phyloP scores from a whole-genome alignment of 371 early-diverging fungal genomes.

The Mortierella sp. region DNA sequence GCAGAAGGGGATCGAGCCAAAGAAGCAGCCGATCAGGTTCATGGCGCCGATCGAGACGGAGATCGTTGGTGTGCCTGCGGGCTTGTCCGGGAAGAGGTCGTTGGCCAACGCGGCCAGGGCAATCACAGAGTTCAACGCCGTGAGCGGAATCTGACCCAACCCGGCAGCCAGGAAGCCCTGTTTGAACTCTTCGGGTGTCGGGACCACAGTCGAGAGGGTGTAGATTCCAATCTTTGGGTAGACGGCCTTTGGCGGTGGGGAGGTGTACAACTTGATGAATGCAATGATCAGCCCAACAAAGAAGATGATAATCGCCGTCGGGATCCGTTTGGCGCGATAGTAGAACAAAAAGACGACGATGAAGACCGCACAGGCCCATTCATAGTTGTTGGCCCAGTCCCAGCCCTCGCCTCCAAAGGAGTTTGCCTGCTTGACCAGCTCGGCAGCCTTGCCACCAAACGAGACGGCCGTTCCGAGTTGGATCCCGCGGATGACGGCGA shows the following conservation, averaged over 20 bases:
- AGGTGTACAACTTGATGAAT: slow-evolving; percentile 56
- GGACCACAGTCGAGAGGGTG: slow-evolving; percentile 69
- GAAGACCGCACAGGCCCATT: slow-evolving; percentile 77
- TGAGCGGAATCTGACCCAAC: slow-evolving; percentile 88
- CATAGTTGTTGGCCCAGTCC: slow-evolving; percentile 84
- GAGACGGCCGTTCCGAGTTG: slow-evolving; percentile 89
- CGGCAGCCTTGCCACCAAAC: slow-evolving; percentile 80
- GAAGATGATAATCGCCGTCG: slow-evolving; percentile 82
- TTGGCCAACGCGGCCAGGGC: slow-evolving; percentile 82
- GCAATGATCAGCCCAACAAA: slow-evolving; percentile 80
- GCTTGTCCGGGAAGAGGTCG: slow-evolving; percentile 81
- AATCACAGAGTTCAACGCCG: slow-evolving; percentile 86
- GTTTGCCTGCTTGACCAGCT: slow-evolving; percentile 59
- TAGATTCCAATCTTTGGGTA: slow-evolving; percentile 67
- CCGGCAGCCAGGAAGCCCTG: slow-evolving; percentile 82
- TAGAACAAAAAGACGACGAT: slow-evolving; percentile 78
- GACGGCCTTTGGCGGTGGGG: slow-evolving; percentile 38
- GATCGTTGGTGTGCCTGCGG: slow-evolving; percentile 64
- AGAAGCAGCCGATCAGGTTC: slow-evolving; percentile 88
- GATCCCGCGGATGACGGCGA: slow-evolving; percentile 86
- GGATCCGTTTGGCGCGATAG: slow-evolving; percentile 69
- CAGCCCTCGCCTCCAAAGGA: slow-evolving; percentile 60
- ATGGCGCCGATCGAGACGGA: slow-evolving; percentile 81
- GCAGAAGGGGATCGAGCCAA: slow-evolving; percentile 89
- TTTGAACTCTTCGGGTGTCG: slow-evolving; percentile 72